Conservation (phyloP, 2,329 filamentous ascomycete species). For the Penicillium expansum region DNA sequence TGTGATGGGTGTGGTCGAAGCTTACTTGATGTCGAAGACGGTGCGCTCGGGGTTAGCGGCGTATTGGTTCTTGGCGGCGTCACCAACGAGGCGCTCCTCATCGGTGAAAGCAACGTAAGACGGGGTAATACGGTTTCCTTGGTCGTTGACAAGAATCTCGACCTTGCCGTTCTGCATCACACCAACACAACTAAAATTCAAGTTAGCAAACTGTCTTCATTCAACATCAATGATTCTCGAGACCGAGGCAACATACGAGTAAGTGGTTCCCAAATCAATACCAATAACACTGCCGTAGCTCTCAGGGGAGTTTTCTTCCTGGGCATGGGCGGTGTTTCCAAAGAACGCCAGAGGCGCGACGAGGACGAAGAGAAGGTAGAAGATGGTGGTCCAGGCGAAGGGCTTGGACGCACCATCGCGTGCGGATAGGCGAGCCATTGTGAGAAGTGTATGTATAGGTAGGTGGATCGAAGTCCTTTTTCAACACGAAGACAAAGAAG, state of each 20-base stretch:
- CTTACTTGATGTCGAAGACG: conserved; percentile 81
- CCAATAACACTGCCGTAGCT: conserved; percentile 87
- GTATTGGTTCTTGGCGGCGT: conserved; percentile 96
- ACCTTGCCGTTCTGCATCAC: conserved; percentile 95
- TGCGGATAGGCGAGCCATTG: conserved; percentile 60
- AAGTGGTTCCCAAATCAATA: conserved; percentile 92
- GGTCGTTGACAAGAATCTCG: conserved; percentile 93
- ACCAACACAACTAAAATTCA: conserved; percentile 75
- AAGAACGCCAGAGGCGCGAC: conserved; percentile 81
- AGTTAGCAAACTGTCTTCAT: conserved; percentile 16
- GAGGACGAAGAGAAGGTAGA: conserved; percentile 89
- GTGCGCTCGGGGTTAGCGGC: conserved; percentile 73
- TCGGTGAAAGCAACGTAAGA: conserved; percentile 97
- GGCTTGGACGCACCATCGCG: conserved; percentile 63
- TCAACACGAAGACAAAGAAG: conserved; percentile 13
- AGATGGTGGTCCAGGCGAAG: conserved; percentile 77
- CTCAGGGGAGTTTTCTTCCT: conserved; percentile 68
- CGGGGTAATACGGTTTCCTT: conserved; percentile 93
- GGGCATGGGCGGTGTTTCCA: conserved; percentile 64
- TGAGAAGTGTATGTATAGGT: conserved; percentile 27
- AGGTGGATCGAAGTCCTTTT: conserved; percentile 13
- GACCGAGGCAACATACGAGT: conserved; percentile 44
- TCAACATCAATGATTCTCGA: not conserved
- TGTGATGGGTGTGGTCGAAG: conserved; percentile 15
- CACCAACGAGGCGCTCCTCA: conserved; percentile 93